These are phyloP conservation scores for Candida sanyiensis DNA, from an alignment of 805 yeast species.

Conservation along the genomic window DNA sequence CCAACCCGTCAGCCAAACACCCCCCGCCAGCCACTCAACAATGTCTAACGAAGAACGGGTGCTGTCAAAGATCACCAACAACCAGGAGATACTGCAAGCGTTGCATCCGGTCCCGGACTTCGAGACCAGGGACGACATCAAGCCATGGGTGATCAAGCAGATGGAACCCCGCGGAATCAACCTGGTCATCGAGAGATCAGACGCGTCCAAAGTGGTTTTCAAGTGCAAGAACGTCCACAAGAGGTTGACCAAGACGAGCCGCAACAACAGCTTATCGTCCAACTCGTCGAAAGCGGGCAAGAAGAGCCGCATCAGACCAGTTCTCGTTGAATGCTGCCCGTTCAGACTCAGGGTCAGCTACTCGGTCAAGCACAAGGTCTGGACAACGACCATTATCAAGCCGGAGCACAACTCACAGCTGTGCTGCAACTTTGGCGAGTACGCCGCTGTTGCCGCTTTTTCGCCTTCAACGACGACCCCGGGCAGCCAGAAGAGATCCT, in stretches of 20 bases:
- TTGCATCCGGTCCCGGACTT: constrained; percentile 25
- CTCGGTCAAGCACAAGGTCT: constrained; percentile 22
- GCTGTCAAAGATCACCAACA: constrained; percentile 14
- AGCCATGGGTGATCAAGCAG: constrained; percentile 24
- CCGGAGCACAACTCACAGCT: constrained; percentile 21
- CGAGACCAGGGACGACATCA: constrained; percentile 22
- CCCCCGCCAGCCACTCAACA: neutral
- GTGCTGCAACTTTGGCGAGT: constrained; percentile 24
- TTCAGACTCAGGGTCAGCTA: constrained; percentile 27
- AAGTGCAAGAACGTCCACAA: constrained; percentile 28
- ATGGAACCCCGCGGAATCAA: constrained; percentile 20
- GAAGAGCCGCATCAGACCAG: constrained; percentile 18
- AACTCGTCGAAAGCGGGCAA: constrained; percentile 2
- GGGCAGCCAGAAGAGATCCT: constrained; percentile 18
- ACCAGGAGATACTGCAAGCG: constrained; percentile 23
- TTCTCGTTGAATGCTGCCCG: constrained; percentile 25
- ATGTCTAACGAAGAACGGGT: neutral
- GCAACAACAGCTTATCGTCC: constrained; percentile 1
- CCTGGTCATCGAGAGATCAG: constrained; percentile 30
- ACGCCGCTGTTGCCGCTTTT: constrained; percentile 6
- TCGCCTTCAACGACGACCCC: constrained; percentile 14
- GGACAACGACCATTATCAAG: constrained; percentile 24
- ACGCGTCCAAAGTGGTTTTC: constrained; percentile 28
- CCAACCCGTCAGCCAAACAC: neutral
- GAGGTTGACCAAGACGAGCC: constrained; percentile 14